Evolutionary conservation across 768 basidiomycete genomes (phyloP), one percentile per base, ranked within the genome.

Genomic region (Nidularia sp.): DNA sequence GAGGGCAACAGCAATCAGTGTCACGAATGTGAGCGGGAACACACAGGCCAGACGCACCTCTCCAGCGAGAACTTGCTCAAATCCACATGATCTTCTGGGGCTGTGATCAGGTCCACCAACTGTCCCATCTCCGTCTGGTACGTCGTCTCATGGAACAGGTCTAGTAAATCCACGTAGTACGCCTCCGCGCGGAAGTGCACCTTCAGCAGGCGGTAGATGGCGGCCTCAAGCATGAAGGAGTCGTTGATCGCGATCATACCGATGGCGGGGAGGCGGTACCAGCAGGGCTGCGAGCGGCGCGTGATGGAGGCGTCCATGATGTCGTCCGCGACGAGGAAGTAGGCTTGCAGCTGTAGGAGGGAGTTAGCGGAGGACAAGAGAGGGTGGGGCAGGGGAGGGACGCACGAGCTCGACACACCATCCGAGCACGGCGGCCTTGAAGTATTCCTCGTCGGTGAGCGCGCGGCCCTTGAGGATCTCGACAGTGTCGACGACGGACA

Each of bases 251-350:
- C 94, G 56, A 97, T 84, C 70, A 85, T 84, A 45, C 85, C 85
- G 55, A 96, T 84, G 10, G 67, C 60, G 2, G 73, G 73, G 22
- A 72, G 59, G 53, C 76, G 80, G 74, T 96, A 98, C 91, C 92
- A 99, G 72, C 96, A 99, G 1, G 94, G 89, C 69, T 97, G 95
- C 3, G 88, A 86, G 7, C 96, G 87, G 25, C 96, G 88, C 8
- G 96, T 98, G 60, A 98, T 87, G 45, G 90, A 92, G 15, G 79
- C 68, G 65, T 99, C 96, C 97, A 99, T 99, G 62, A 98, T 94
- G 69, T 98, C 96, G 70, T 99, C 93, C 3, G 92, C 81, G 51
- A 97, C 93, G 51, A 98, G 84, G 86, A 98, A 98, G 72, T 88
- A 97, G 0, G 93, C 94, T 86, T 98, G 96, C 6, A 99, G 82